A percentile compares a stretch with the other conserved stretches of the same genome.
Evolutionary conservation across 2,329 filamentous ascomycete species (phyloP).

Genomic region (Achaetomium macrosporum): DNA sequence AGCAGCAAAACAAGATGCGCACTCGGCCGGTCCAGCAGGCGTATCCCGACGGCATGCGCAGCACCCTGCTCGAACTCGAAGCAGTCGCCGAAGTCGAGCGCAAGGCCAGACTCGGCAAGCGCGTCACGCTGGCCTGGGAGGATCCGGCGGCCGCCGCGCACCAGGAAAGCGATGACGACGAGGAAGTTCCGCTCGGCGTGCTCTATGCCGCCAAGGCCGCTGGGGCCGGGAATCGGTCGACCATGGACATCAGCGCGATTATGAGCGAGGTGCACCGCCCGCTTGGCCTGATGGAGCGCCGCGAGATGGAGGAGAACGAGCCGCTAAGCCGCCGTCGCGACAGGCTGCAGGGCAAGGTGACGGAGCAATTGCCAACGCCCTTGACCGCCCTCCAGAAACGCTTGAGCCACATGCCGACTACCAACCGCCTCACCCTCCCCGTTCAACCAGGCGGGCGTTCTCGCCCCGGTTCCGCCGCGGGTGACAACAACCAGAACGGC

Average conservation of each 20-base stretch:
- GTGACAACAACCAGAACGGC: neutral
- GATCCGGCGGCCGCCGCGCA: conserved; percentile 47
- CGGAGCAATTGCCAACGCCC: conserved; percentile 30
- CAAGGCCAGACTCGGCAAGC: conserved; percentile 65
- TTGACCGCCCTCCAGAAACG: conserved; percentile 32
- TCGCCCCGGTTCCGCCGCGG: conserved; percentile 19
- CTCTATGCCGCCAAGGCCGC: conserved; percentile 61
- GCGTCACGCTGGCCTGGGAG: conserved; percentile 88
- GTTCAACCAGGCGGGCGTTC: conserved; percentile 10
- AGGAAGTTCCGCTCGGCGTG: conserved; percentile 82
- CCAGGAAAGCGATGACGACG: conserved; percentile 62
- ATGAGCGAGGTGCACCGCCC: conserved; percentile 56
- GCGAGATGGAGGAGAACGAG: conserved; percentile 87
- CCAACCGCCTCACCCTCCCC: conserved; percentile 21
- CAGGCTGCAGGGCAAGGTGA: conserved; percentile 59
- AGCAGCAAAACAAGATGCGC: conserved; percentile 77
- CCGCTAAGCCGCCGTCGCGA: conserved; percentile 73
- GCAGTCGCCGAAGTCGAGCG: conserved; percentile 82
- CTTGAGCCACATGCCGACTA: conserved; percentile 40
- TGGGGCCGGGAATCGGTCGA: conserved; percentile 33
- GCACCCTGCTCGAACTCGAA: conserved; percentile 84
- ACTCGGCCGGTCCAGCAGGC: conserved; percentile 60
- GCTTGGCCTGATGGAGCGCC: conserved; percentile 69
- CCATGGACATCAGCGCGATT: conserved; percentile 38
- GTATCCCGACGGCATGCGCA: conserved; percentile 74